Evolutionary conservation across 495 filamentous ascomycete genomes (phyloP).

Genomic region (Aspergillus diversus): DNA sequence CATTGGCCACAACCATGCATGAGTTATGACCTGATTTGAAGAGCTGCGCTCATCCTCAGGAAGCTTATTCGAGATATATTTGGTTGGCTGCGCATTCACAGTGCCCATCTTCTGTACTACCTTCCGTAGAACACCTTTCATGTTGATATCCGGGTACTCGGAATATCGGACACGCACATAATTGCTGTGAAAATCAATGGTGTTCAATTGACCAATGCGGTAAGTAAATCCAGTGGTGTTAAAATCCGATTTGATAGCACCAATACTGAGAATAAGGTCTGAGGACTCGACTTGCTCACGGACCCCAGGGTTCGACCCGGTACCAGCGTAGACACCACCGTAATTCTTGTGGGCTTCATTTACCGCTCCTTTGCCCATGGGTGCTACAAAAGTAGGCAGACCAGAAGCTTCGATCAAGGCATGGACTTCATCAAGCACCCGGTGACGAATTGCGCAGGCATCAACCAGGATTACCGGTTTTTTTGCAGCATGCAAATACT

Average conservation of each 20-base stretch:
- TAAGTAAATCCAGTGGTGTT: constrained; percentile 92
- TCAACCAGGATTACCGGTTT: constrained; percentile 85
- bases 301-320: constrained; percentile 73
- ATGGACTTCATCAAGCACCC: constrained; percentile 73
- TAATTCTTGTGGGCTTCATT: constrained; percentile 76
- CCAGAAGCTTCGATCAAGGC: constrained; percentile 76
- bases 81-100: constrained; percentile 51
- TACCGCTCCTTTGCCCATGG: constrained; percentile 90
- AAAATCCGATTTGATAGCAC: constrained; percentile 85
- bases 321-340: constrained; percentile 86
- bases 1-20: constrained; percentile 85
- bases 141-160: constrained; percentile 79
- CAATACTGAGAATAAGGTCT: constrained; percentile 83
- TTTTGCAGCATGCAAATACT: constrained; percentile 75
- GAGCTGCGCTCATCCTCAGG: constrained; percentile 53
- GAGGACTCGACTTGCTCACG: constrained; percentile 74
- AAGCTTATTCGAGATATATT: constrained; percentile 57
- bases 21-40: constrained; percentile 65
- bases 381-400: constrained; percentile 83
- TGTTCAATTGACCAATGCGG: constrained; percentile 75
- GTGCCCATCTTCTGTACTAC: constrained; percentile 63
- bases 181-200: constrained; percentile 86
- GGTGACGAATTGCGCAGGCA: constrained; percentile 86
- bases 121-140: constrained; percentile 85
- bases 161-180: constrained; percentile 77